Conservation (phyloP, 176 grass and related monocot genomes). For the Carex myosuroides region DNA sequence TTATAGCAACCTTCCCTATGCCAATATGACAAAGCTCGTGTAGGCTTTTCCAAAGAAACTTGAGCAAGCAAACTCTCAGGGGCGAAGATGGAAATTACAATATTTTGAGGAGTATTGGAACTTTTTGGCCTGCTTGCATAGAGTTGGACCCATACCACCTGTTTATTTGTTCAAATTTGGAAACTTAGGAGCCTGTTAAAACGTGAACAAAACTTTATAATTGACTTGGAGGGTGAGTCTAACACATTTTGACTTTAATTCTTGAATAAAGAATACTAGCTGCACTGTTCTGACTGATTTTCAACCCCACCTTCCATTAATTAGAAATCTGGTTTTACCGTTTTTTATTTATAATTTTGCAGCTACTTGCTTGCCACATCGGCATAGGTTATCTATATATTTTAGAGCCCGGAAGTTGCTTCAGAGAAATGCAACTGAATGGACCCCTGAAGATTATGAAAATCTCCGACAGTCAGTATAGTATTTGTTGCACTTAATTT, state of each 20-base stretch:
- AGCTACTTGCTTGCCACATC: conserved; percentile 55
- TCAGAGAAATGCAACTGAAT: conserved; percentile 32
- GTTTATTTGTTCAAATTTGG: background rate
- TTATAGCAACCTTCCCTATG: background rate
- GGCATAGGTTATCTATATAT: conserved; percentile 37
- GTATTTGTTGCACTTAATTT: background rate
- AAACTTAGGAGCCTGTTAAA: background rate
- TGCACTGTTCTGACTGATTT: background rate
- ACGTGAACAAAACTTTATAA: background rate
- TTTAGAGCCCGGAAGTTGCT: conserved; percentile 41
- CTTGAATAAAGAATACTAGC: background rate
- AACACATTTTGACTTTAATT: background rate
- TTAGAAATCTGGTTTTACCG: background rate
- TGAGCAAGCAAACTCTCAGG: no score
- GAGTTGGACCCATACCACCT: background rate
- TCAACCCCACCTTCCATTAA: background rate
- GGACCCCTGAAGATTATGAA: conserved; percentile 57
- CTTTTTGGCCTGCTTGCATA: background rate
- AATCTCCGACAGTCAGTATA: conserved; percentile 34
- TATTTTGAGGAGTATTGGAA: background rate
- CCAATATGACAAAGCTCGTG: no score
- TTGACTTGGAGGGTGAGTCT: background rate
- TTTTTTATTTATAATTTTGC: conserved; percentile 20
- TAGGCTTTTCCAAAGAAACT: no score
- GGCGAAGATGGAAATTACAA: background rate